Conservation (phyloP, 805 yeast genomes). For the Scheffersomyces stipitis region DNA sequence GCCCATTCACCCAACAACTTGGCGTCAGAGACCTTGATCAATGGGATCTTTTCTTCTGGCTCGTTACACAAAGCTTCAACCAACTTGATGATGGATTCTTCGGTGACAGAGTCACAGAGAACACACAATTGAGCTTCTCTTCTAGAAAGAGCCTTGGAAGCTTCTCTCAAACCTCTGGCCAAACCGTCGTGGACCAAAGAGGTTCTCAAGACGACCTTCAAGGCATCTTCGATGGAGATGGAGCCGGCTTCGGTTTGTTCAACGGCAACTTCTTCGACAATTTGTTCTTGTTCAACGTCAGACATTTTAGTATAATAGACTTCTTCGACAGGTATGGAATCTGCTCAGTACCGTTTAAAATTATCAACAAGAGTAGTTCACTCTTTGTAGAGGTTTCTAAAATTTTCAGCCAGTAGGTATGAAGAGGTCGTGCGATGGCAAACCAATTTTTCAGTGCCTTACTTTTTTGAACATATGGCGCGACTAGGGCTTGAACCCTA, state of each 20-base stretch:
- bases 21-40: constrained; percentile 99
- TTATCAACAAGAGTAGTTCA: not conserved
- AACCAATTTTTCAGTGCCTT: too few relatives aligned
- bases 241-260: constrained; percentile 84
- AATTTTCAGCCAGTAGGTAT: not conserved
- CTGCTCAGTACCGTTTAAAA: constrained; percentile 28
- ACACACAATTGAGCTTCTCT: constrained; percentile 98
- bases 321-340: constrained; percentile 69
- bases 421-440: not conserved
- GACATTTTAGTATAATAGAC: constrained; percentile 68
- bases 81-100: constrained; percentile 92
- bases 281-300: constrained; percentile 89
- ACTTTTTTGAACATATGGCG: too few relatives aligned
- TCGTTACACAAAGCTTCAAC: constrained; percentile 99
- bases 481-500: constrained; percentile 19
- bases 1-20: constrained; percentile 99
- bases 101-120: constrained; percentile 97
- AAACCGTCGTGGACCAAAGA: constrained; percentile 98
- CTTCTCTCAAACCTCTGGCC: constrained; percentile 99
- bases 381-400: not conserved
- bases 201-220: constrained; percentile 96
- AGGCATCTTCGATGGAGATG: constrained; percentile 96
- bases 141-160: constrained; percentile 96
- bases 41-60: constrained; percentile 93
- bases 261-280: constrained; percentile 79